Evolutionary conservation across 108 stramenopile species (phyloP), one percentile per base, ranked within the genome.

Genomic region (Asterionellopsis glacialis): DNA sequence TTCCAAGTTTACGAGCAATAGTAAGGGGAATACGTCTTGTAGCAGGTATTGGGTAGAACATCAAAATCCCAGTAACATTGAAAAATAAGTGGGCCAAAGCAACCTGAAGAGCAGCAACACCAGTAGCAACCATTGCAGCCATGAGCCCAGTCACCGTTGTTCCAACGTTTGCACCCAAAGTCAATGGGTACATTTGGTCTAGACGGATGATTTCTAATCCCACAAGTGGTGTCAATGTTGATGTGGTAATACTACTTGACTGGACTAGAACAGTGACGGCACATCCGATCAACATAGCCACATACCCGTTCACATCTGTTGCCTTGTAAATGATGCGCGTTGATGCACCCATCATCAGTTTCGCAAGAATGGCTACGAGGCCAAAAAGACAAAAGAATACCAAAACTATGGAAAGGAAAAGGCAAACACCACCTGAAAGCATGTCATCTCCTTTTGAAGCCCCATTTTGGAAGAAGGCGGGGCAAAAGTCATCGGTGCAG

Each of bases 91-190:
- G 85, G 22, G 61, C 70, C 1, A 83, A 63, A 14, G 82, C 85
- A 21, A 83, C 76, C 69, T 87, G 85, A 11, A 87, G 56, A 13
- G 82, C 65, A 24, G 61, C 51, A 23, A 69, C 41, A 50, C 59
- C 73, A 41, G 69, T 72, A 27, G 75, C 65, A 18, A 81, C 80
- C 66, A 87, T 52, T 11, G 82, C 64, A 23, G 85, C 76, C 27
- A 86, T 25, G 19, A 86, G 15, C 4, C 55, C 79, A 24, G 85
- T 83, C 44, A 78, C 53, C 0, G 82, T 82, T 13, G 85, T 84
- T n/a, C 85, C 85, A 41, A 87, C 73, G 62, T 87, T 84, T 49
- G 85, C 82, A 9, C 85, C 85, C 0, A 87, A 72, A 33, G 79
- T 82, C 12, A 87, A 58, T 15, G 85, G 85, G 38, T 72, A 63